Conservation (phyloP, 495 filamentous ascomycete species). For the Peziza echinospora region DNA sequence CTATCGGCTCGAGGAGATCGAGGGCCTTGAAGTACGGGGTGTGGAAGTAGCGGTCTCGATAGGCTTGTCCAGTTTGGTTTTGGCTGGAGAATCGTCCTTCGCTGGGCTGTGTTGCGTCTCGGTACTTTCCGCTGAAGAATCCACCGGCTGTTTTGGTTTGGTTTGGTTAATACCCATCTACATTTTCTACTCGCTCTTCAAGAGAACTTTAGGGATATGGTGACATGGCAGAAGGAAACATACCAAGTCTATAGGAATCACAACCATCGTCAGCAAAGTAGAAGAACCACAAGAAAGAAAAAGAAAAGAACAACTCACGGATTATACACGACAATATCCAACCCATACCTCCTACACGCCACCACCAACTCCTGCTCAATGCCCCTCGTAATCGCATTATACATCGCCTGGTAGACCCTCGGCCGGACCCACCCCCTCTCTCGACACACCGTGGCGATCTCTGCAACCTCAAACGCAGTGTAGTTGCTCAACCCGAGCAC, state of each 20-base stretch:
- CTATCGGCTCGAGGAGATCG: slow-evolving; percentile 46
- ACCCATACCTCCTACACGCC: slow-evolving; percentile 59
- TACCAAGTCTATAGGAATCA: not conserved
- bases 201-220: too few relatives aligned
- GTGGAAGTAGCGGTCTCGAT: slow-evolving; percentile 62
- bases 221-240: slow-evolving; percentile 1
- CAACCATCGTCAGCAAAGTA: not conserved
- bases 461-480: slow-evolving; percentile 77
- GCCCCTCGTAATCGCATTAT: slow-evolving; percentile 49
- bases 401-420: slow-evolving; percentile 48
- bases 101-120: slow-evolving; percentile 34
- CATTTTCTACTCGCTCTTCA: too few relatives aligned
- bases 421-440: slow-evolving; percentile 54
- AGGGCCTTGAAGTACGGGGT: slow-evolving; percentile 60
- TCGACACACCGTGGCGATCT: slow-evolving; percentile 64
- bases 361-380: slow-evolving; percentile 66
- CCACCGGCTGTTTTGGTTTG: slow-evolving; percentile 76
- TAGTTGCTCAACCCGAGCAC: slow-evolving; percentile 65
- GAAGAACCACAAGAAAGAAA: not conserved
- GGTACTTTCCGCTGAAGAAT: slow-evolving; percentile 69
- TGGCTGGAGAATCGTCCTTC: slow-evolving; percentile 49
- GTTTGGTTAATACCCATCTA: too few relatives aligned
- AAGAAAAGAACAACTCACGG: slow-evolving; percentile 22
- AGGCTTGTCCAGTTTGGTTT: slow-evolving; percentile 32
- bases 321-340: slow-evolving; percentile 85